Base-by-base conservation (phyloP, 495 filamentous ascomycete genomes). In the Aspergillus homomorphus region DNA sequence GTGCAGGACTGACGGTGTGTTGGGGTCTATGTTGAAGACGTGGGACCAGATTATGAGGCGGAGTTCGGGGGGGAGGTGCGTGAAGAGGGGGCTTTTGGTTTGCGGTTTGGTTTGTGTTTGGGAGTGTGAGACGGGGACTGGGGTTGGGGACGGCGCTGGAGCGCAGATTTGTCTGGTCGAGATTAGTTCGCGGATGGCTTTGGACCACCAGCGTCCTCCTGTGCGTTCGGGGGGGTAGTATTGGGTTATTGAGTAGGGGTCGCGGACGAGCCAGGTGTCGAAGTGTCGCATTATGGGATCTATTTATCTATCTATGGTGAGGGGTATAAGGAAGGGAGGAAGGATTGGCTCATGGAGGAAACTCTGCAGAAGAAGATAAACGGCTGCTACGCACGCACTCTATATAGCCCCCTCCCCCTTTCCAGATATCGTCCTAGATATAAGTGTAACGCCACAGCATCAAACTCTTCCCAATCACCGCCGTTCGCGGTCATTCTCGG, bases 1-100 rank as follows among this genome's bases (percentile, higher is more conserved):
- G 54, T 76, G 75, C 10, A 78, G 33, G 33, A 14, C 15, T 5
- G 33, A 12, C 12, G 4, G 4, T 30, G n/a, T 60, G 48, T 67
- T 73, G 15, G 73, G 66, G 49, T 76, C 67, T 45, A 8, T 9
- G 60, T 72, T 73, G 56, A 83, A 77, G 61, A 82, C 77, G 54
- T 82, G 78, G 16, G 67, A 63, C 67, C 81, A 85, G 41, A 85
- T 84, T 53, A 82, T 75, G 23, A 81, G 66, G 15, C 83, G 79
- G 54, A 86, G 73, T 66, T 86, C 83, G 8, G 73, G 64, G 1
- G 83, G 83, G 0, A 82, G 67, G 44, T 61, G 64, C 28, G 56
- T 49, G 45, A 77, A 56, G 46, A 77, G 61, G 9, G 41, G 21
- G 28, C 65, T 63, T 23, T 60, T 20, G 14, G 53, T 16, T 54